Evolutionary conservation across 2,329 filamentous ascomycete species (phyloP).

Genomic region (Fusarium sp.): DNA sequence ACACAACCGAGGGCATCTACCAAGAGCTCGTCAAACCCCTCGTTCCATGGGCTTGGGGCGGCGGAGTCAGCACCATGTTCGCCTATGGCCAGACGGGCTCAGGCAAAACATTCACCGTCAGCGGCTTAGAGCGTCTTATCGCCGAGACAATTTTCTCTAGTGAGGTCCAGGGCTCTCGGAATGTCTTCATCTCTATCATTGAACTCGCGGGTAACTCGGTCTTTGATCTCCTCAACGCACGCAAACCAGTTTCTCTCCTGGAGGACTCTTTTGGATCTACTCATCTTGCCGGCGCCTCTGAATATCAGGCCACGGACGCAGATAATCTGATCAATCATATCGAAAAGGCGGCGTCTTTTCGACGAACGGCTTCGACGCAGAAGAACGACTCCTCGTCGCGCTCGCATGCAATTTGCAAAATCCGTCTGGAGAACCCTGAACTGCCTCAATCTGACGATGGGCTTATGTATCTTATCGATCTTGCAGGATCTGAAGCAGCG

Average conservation of each 20-base stretch:
- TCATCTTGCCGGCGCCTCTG: slow-evolving; percentile 60
- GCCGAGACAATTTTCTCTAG: slow-evolving; percentile 53
- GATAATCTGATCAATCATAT: slow-evolving; percentile 53
- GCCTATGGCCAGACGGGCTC: slow-evolving; percentile 65
- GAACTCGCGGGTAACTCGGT: slow-evolving; percentile 57
- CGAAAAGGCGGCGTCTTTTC: slow-evolving; percentile 56
- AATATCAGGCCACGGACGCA: slow-evolving; percentile 52
- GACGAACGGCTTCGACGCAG: slow-evolving; percentile 58
- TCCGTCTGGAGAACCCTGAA: slow-evolving; percentile 56
- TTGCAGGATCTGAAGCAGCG: slow-evolving; percentile 64
- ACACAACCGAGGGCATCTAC: slow-evolving; percentile 58
- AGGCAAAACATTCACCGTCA: slow-evolving; percentile 63
- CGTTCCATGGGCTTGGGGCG: slow-evolving; percentile 61
- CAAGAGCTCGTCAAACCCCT: slow-evolving; percentile 57
- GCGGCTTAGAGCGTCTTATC: slow-evolving; percentile 57
- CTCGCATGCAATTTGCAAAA: slow-evolving; percentile 63
- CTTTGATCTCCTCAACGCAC: slow-evolving; percentile 58
- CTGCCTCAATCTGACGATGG: slow-evolving; percentile 55
- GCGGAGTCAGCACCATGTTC: slow-evolving; percentile 63
- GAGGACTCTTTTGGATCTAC: slow-evolving; percentile 61
- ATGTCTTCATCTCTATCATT: slow-evolving; percentile 56
- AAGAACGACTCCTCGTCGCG: slow-evolving; percentile 64
- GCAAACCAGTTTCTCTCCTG: slow-evolving; percentile 58
- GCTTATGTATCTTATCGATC: slow-evolving; percentile 61
- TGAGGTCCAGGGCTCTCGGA: slow-evolving; percentile 44